Conservation (phyloP, 495 filamentous ascomycete genomes). For the Trichoderma reesei region DNA sequence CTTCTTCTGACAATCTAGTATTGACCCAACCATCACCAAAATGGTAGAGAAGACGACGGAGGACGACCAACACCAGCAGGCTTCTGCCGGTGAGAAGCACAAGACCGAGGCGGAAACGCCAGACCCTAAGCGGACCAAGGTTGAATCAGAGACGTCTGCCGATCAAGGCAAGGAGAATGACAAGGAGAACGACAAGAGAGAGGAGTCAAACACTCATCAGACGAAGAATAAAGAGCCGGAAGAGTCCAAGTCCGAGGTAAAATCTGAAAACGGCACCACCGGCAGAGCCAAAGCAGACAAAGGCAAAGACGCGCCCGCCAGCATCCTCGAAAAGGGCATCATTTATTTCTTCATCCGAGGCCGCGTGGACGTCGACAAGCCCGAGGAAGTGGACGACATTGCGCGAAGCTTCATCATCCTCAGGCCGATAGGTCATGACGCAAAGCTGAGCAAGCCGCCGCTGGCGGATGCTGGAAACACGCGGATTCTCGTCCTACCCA, state of each 20-base stretch:
- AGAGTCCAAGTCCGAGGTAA: neutral
- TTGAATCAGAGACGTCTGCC: neutral
- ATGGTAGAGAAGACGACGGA: neutral
- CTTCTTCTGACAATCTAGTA: neutral
- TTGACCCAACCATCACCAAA: neutral
- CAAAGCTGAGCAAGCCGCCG: constrained; percentile 52
- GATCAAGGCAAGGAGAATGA: neutral
- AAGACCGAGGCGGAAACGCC: neutral
- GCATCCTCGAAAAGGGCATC: constrained; percentile 79
- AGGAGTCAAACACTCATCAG: neutral
- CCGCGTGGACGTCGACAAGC: constrained; percentile 63
- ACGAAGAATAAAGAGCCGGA: neutral
- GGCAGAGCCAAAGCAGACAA: neutral
- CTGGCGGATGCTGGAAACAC: constrained; percentile 56
- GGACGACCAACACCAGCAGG: neutral
- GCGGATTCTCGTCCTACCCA: constrained; percentile 70
- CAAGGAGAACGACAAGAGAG: neutral
- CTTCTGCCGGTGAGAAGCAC: neutral
- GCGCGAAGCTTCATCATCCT: constrained; percentile 76
- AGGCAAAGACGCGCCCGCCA: constrained; percentile 45
- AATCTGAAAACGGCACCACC: neutral
- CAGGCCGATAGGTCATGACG: constrained; percentile 60
- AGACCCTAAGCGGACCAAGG: neutral
- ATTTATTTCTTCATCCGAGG: constrained; percentile 90
- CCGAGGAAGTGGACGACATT: constrained; percentile 60